These are phyloP conservation scores for Fragaria ananassa DNA, from an alignment of 306 rosid genomes.

Conservation along the genomic window DNA sequence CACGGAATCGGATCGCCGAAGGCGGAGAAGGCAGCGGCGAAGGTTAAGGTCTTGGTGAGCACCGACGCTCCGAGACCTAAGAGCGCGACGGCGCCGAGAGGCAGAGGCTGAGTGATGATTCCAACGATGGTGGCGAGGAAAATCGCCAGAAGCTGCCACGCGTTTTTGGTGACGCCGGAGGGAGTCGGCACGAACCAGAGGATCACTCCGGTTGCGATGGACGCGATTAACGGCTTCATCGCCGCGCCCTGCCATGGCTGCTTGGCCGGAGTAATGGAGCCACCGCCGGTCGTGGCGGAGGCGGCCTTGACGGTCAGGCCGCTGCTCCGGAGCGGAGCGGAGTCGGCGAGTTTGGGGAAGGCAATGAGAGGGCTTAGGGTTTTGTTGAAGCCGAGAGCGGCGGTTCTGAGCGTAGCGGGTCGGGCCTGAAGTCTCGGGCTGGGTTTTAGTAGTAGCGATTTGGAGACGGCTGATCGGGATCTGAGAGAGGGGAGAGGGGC, in stretches of 20 bases:
- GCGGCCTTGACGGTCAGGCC: constrained; percentile 16
- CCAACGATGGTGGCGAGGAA: constrained; percentile 93
- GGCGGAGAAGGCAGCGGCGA: constrained; percentile 86
- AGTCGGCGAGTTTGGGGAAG: constrained; percentile 17
- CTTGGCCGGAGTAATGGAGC: constrained; percentile 20
- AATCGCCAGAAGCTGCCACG: constrained; percentile 88
- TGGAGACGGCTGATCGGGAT: constrained; percentile 33
- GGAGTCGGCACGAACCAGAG: constrained; percentile 92
- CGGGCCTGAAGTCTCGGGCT: constrained; percentile 2
- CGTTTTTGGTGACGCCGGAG: constrained; percentile 60
- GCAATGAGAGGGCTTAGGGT: constrained; percentile 18
- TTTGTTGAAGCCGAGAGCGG: constrained; percentile 22
- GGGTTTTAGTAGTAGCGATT: constrained; percentile 2
- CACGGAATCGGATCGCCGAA: constrained; percentile 97
- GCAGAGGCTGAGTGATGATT: constrained; percentile 86
- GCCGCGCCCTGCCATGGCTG: constrained; percentile 92
- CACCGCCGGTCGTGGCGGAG: constrained; percentile 14
- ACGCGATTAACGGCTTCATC: constrained; percentile 69
- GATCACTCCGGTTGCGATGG: constrained; percentile 66
- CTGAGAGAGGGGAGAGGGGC: constrained; percentile 50
- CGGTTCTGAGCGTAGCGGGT: constrained; percentile 17
- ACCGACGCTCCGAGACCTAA: constrained; percentile 84
- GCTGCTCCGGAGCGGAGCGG: not conserved
- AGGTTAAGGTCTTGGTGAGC: constrained; percentile 81
- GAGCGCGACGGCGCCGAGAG: constrained; percentile 89